Evolutionary conservation across 2,329 filamentous ascomycete species (phyloP), one percentile per base, ranked within the genome.

Genomic region (Fusarium nurragi): DNA sequence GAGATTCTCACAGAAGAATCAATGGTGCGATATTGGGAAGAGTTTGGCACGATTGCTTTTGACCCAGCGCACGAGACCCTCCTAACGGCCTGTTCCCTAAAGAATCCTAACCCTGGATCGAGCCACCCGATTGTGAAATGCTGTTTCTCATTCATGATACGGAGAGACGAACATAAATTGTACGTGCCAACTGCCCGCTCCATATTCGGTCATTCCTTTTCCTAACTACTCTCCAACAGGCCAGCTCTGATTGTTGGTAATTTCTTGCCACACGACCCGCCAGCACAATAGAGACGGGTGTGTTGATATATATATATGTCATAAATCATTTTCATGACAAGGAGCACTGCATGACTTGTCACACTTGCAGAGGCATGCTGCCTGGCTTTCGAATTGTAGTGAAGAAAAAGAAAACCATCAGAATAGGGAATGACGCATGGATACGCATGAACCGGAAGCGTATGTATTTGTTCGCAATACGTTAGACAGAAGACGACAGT

Each of bases 11-110:
- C 93, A 4, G 95, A 99, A 79, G 93, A 97, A 62, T 96, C 94
- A 37, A 87, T 97, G 60, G 95, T 98, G 52, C 92, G 92, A 71
- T 99, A 99, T 74, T 99, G 95, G 95, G 95, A 99, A 78, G 97
- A 99, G 73, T 99, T 99, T 74, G 94, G 94, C 47, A 94, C 93
- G 6, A 98, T 99, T 71, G 96, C 95, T 11, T 99, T 99, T 77
- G 95, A 99, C 74, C 88, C 90, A 55, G 89, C 88, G 11, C 95
- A 98, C 75, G 97, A 99, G 76, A 96, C 94, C 21, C 92, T 99
- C 72, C 82, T 99, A 68, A 99, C 95, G 21, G 94, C 92, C 67
- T 99, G 95, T 75, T 90, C 92, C 12, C 80, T 99, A 62, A 97
- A 97, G 77, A 94, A 89, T 68, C 94, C 92, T 5, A 86, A 88